phyloP scores from a whole-genome alignment of 768 basidiomycete species.

The Cyclocybe cylindracea region DNA sequence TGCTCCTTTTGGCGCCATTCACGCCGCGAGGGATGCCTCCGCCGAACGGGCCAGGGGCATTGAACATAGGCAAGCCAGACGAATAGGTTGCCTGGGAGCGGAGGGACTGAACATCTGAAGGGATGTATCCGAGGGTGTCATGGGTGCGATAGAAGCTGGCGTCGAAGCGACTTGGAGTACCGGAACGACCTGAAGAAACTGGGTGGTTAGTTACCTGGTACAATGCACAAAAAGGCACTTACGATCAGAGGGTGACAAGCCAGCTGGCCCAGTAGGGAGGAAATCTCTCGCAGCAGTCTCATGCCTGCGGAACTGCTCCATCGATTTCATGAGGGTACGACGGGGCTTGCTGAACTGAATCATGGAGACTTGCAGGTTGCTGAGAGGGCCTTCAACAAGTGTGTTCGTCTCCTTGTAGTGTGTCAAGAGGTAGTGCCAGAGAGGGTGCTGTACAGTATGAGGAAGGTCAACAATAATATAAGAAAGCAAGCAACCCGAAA shows the following conservation, averaged over 20 bases:
- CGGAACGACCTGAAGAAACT: constrained; percentile 55
- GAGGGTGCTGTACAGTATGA: constrained; percentile 72
- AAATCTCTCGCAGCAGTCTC: constrained; percentile 91
- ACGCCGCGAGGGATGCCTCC: constrained; percentile 63
- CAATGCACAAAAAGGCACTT: constrained; percentile 22
- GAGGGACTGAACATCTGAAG: constrained; percentile 93
- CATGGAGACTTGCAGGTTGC: constrained; percentile 96
- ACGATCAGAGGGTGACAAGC: constrained; percentile 49
- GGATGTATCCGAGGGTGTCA: constrained; percentile 91
- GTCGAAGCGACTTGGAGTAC: constrained; percentile 94
- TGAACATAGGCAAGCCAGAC: constrained; percentile 87
- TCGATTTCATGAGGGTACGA: constrained; percentile 82
- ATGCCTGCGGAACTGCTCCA: constrained; percentile 92
- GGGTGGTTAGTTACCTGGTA: not conserved
- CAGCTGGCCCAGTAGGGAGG: constrained; percentile 41
- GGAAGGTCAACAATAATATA: constrained; percentile 7
- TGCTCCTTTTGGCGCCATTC: constrained; percentile 71
- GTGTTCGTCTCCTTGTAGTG: constrained; percentile 97
- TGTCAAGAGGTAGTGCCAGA: constrained; percentile 97
- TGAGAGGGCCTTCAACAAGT: constrained; percentile 95
- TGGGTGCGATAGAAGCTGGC: constrained; percentile 94
- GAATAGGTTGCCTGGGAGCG: constrained; percentile 97
- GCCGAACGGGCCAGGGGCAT: constrained; percentile 68
- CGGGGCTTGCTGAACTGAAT: constrained; percentile 99
- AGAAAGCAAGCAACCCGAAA: constrained; percentile 3